Conservation (phyloP, 116 monocot genomes). For the Cymodocea nodosa region DNA sequence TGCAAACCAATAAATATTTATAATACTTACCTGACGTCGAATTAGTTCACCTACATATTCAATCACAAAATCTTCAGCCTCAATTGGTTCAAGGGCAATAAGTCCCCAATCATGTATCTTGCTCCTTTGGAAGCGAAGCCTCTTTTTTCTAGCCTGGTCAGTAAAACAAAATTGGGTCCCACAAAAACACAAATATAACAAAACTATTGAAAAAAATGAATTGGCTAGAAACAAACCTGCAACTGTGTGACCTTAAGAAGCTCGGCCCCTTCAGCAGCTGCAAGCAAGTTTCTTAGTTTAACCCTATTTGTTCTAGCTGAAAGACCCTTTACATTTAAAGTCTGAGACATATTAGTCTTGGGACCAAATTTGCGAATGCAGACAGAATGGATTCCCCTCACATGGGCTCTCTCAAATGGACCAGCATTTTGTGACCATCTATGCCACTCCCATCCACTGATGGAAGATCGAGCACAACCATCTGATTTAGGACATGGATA, state of each 20-base stretch:
- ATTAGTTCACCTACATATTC: constrained; percentile 99
- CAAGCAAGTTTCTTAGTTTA: constrained; percentile 73
- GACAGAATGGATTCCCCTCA: constrained; percentile 28
- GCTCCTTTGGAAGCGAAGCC: constrained; percentile 89
- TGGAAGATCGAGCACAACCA: constrained; percentile 88
- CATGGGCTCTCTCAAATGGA: constrained; percentile 60
- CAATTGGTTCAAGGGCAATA: constrained; percentile 91
- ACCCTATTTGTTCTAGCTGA: constrained; percentile 98
- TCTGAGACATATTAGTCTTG: constrained; percentile 19
- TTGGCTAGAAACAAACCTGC: constrained; percentile 31
- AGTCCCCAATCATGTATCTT: constrained; percentile 99
- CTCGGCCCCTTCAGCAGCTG: constrained; percentile 90
- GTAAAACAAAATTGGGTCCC: neutral
- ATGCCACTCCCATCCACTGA: constrained; percentile 88
- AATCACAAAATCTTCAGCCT: constrained; percentile 98
- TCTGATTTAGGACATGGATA: constrained; percentile 59
- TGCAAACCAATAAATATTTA: neutral
- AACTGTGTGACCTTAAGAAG: constrained; percentile 79
- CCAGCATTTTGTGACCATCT: constrained; percentile 72
- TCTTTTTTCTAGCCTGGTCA: constrained; percentile 76
- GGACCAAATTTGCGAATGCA: constrained; percentile 2
- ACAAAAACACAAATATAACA: neutral
- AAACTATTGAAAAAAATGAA: constrained; percentile 1
- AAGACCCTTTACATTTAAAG: constrained; percentile 41
- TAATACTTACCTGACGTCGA: constrained; percentile 48